These are phyloP conservation scores for Populus deltoides DNA, from an alignment of 345 rosid species.

Conservation along the genomic window DNA sequence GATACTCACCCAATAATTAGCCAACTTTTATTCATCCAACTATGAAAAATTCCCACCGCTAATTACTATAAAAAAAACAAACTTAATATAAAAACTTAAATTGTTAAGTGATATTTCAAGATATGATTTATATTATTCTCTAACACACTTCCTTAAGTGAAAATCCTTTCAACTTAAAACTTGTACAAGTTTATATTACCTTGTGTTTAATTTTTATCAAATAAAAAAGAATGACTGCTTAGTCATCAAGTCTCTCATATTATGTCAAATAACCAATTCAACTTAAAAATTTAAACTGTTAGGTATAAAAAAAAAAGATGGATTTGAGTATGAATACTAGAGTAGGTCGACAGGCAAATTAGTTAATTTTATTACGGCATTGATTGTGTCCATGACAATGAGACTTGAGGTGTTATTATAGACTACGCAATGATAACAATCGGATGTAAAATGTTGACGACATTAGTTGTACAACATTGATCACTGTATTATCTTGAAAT, in stretches of 20 bases:
- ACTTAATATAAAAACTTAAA: too few species aligned
- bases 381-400: too few species aligned
- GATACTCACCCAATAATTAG: conserved; percentile 7
- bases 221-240: accelerated
- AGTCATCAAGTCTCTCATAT: too few species aligned
- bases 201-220: too few species aligned
- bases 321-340: too few species aligned
- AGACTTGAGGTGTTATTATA: neutral
- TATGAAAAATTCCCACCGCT: neutral
- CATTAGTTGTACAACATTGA: neutral
- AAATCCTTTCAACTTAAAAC: too few species aligned
- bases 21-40: neutral
- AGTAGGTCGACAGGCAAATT: neutral
- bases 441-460: neutral
- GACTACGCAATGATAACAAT: neutral
- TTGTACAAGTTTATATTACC: accelerated
- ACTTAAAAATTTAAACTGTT: too few species aligned
- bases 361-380: neutral
- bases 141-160: too few species aligned
- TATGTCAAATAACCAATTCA: too few species aligned
- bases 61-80: too few species aligned
- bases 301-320: too few species aligned
- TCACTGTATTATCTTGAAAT: conserved; percentile 20
- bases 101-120: accelerated
- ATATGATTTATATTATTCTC: too few species aligned